These are phyloP conservation scores for Aspergillus ellipticus DNA, from an alignment of 495 filamentous ascomycete genomes.

Conservation along the genomic window DNA sequence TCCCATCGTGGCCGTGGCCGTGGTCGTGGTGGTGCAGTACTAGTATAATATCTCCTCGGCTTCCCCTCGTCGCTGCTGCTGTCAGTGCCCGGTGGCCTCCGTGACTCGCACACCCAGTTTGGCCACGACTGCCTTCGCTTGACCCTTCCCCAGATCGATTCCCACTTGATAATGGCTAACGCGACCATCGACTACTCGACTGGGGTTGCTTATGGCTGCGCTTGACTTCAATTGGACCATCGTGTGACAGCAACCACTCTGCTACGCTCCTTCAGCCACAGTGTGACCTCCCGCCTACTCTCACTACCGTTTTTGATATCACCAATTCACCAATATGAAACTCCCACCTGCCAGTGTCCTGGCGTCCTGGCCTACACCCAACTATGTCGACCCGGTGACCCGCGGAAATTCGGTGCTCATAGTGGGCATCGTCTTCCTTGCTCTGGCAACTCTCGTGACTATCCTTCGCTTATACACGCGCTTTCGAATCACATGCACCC, in stretches of 20 bases:
- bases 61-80: slow-evolving; percentile 6
- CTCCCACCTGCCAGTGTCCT: slow-evolving; percentile 43
- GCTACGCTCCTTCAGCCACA: background rate
- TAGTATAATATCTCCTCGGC: slow-evolving; percentile 7
- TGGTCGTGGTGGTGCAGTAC: no score
- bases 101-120: background rate
- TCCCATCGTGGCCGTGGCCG: background rate
- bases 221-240: slow-evolving; percentile 5
- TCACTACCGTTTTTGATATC: background rate
- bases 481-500: slow-evolving; percentile 38
- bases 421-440: slow-evolving; percentile 37
- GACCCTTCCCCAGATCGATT: background rate
- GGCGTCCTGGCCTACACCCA: slow-evolving; percentile 51
- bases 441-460: slow-evolving; percentile 39
- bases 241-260: background rate
- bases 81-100: background rate
- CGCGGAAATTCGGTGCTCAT: slow-evolving; percentile 44
- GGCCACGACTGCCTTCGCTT: background rate
- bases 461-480: slow-evolving; percentile 48
- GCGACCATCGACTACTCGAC: slow-evolving; percentile 1
- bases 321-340: slow-evolving; percentile 26
- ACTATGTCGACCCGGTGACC: slow-evolving; percentile 50
- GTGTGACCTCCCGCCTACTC: background rate
- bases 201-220: slow-evolving; percentile 7
- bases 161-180: slow-evolving; percentile 7